These are phyloP conservation scores for Hevea brasiliensis DNA, from an alignment of 345 rosid genomes.

Conservation along the genomic window DNA sequence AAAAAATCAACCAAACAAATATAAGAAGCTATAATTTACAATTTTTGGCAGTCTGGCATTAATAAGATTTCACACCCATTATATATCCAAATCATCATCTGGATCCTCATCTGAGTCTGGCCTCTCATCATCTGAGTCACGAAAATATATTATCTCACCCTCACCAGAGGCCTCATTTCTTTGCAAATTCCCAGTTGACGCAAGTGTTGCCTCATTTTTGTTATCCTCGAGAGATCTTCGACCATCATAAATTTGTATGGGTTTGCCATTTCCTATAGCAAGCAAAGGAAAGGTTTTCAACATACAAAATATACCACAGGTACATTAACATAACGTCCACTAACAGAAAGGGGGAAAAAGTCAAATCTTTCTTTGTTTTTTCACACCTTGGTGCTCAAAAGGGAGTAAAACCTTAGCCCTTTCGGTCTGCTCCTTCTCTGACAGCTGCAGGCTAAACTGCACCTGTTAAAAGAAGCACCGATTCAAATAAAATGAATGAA, in stretches of 20 bases:
- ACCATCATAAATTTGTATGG: slow-evolving; percentile 79
- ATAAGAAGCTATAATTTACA: neutral
- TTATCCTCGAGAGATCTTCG: slow-evolving; percentile 51
- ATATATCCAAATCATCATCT: slow-evolving; percentile 94
- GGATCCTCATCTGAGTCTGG: slow-evolving; percentile 98
- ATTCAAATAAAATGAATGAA: slow-evolving; percentile 4
- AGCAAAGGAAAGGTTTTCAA: slow-evolving; percentile 13
- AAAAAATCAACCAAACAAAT: neutral
- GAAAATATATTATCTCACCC: slow-evolving; percentile 79
- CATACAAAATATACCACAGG: neutral
- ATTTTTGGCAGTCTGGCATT: neutral
- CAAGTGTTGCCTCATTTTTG: slow-evolving; percentile 34
- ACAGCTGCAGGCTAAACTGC: slow-evolving; percentile 72
- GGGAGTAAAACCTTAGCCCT: slow-evolving; percentile 91
- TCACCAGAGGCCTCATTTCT: slow-evolving; percentile 37
- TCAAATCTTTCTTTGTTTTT: neutral
- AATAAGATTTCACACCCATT: neutral
- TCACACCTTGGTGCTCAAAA: slow-evolving; percentile 90
- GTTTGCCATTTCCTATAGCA: slow-evolving; percentile 64
- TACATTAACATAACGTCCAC: neutral
- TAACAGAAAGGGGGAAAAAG: neutral
- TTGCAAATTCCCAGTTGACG: slow-evolving; percentile 30
- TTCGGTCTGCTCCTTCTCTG: slow-evolving; percentile 74
- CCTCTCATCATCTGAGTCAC: slow-evolving; percentile 94
- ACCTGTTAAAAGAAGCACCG: slow-evolving; percentile 51